Evolutionary conservation across 306 rosid genomes (phyloP).

Genomic region (Begonia fuchsioides): DNA sequence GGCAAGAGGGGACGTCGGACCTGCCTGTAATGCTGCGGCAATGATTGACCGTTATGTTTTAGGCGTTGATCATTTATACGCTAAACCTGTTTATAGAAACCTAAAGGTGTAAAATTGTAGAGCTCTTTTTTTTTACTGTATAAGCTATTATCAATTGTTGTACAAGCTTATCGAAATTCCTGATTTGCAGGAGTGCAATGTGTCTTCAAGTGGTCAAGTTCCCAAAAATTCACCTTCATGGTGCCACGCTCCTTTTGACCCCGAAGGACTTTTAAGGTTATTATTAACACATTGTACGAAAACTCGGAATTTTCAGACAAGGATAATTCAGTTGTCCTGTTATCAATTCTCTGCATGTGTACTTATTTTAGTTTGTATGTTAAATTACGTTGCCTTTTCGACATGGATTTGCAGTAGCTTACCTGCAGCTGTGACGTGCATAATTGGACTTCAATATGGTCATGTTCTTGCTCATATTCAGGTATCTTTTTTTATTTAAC

Average conservation of each 20-base stretch:
- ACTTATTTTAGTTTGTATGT: neutral
- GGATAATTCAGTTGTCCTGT: too few relatives aligned
- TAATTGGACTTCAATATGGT: slow-evolving; percentile 91
- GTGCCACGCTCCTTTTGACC: slow-evolving; percentile 91
- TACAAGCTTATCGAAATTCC: slow-evolving; percentile 16
- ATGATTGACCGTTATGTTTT: slow-evolving; percentile 78
- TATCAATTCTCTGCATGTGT: neutral
- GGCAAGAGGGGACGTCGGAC: slow-evolving; percentile 74
- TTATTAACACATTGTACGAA: slow-evolving; percentile 7
- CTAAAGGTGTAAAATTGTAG: slow-evolving; percentile 43
- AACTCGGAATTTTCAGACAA: too few relatives aligned
- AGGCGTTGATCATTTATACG: slow-evolving; percentile 58
- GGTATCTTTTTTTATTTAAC: slow-evolving; percentile 38
- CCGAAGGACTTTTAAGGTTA: slow-evolving; percentile 92
- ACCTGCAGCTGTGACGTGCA: slow-evolving; percentile 81
- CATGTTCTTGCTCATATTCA: slow-evolving; percentile 61
- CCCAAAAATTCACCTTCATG: slow-evolving; percentile 66
- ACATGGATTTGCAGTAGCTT: slow-evolving; percentile 39
- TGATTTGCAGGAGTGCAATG: slow-evolving; percentile 64
- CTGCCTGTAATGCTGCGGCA: slow-evolving; percentile 88
- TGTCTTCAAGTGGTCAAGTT: slow-evolving; percentile 32
- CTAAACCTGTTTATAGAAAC: slow-evolving; percentile 71
- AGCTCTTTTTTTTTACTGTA: slow-evolving; percentile 8
- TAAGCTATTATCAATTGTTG: slow-evolving; percentile 3
- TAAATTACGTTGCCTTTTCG: neutral